Evolutionary conservation across 768 basidiomycete genomes (phyloP).

Genomic region (Fomitopsis serialis): DNA sequence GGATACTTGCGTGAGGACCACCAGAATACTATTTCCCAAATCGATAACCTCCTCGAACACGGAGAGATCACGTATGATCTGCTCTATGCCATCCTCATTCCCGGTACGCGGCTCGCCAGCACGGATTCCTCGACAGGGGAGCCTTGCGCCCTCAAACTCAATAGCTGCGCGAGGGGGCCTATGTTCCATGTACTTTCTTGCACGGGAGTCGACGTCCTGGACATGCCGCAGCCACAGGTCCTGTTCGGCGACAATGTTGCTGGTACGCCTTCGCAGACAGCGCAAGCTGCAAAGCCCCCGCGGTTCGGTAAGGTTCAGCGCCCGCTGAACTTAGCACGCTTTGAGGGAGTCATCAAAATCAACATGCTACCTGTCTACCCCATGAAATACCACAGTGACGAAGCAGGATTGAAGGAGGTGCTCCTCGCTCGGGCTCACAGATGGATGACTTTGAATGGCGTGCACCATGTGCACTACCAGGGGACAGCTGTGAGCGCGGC

Average conservation of each 20-base stretch:
- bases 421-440: conserved; percentile 45
- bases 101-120: conserved; percentile 44
- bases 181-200: conserved; percentile 38
- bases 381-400: conserved; percentile 40
- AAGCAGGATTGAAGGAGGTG: conserved; percentile 30
- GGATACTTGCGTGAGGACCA: conserved; percentile 46
- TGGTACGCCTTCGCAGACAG: conserved; percentile 12
- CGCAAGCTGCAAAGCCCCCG: conserved; percentile 29
- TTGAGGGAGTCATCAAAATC: conserved; percentile 48
- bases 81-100: conserved; percentile 50
- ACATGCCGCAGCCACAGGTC: conserved; percentile 31
- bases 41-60: conserved; percentile 44
- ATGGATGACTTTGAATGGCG: conserved; percentile 45
- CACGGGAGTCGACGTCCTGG: conserved; percentile 48
- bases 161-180: conserved; percentile 29
- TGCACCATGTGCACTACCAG: conserved; percentile 51
- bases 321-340: conserved; percentile 16
- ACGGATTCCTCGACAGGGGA: conserved; percentile 48
- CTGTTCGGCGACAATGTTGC: not conserved
- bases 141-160: conserved; percentile 43
- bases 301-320: conserved; percentile 30
- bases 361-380: conserved; percentile 46
- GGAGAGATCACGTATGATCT: conserved; percentile 54
- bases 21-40: conserved; percentile 37
- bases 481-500: conserved; percentile 50